A percentile compares a stretch with the other conserved stretches of the same genome.
These are phyloP conservation scores for Lactarius hengduanensis DNA, from an alignment of 768 basidiomycete species.

Conservation along the genomic window DNA sequence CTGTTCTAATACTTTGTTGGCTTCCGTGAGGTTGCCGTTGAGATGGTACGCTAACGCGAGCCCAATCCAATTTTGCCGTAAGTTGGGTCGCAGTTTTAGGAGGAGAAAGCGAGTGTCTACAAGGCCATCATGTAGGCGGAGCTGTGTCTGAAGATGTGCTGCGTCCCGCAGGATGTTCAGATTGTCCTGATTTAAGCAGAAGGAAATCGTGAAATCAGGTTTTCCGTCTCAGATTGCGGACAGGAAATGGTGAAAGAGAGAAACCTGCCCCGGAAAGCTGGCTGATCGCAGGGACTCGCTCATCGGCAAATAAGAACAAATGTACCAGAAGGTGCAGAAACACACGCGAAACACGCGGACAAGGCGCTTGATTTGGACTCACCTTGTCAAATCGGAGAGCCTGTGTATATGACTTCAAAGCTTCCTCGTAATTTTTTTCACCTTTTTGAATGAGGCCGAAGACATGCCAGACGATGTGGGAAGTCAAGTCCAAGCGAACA, in stretches of 20 bases:
- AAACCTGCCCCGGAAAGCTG: background rate
- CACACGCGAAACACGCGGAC: background rate
- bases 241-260: conserved; percentile 4
- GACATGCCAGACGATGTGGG: conserved; percentile 98
- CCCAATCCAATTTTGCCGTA: conserved; percentile 87
- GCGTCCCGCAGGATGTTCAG: conserved; percentile 90
- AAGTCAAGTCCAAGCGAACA: conserved; percentile 73
- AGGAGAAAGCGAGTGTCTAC: conserved; percentile 82
- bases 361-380: conserved; percentile 30
- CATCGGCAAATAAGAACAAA: background rate
- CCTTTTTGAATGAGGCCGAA: conserved; percentile 93
- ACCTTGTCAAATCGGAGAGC: conserved; percentile 90
- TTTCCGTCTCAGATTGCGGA: background rate
- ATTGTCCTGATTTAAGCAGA: conserved; percentile 64
- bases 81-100: conserved; percentile 73
- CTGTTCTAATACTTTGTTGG: conserved; percentile 68
- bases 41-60: conserved; percentile 88
- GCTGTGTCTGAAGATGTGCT: conserved; percentile 84
- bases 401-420: conserved; percentile 87
- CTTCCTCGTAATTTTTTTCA: conserved; percentile 93
- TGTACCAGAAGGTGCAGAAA: conserved; percentile 3
- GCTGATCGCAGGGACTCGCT: background rate
- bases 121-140: conserved; percentile 73
- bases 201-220: conserved; percentile 14
- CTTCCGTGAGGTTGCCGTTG: conserved; percentile 67